These are phyloP conservation scores for Ceratocystis diversiconidia DNA, from an alignment of 2,329 filamentous ascomycete species.

Conservation along the genomic window DNA sequence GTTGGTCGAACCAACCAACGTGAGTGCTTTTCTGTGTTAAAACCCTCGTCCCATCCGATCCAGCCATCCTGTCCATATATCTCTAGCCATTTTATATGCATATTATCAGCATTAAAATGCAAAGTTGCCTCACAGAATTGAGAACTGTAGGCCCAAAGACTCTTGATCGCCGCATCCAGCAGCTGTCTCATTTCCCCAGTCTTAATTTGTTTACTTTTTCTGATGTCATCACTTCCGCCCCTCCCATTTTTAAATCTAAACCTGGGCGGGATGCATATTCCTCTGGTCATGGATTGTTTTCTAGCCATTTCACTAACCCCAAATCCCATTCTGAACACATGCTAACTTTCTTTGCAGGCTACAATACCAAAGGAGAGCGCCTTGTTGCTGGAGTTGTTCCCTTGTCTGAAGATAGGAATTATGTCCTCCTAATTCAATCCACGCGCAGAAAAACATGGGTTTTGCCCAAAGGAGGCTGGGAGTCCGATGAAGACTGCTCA, in stretches of 20 bases:
- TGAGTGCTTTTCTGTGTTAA: constrained; percentile 36
- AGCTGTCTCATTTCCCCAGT: not conserved
- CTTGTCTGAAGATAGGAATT: constrained; percentile 68
- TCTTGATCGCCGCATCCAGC: not conserved
- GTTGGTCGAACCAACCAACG: constrained; percentile 67
- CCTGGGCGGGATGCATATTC: not conserved
- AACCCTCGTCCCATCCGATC: not conserved
- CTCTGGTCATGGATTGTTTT: not conserved
- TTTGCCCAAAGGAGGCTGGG: constrained; percentile 94
- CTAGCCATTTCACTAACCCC: not conserved
- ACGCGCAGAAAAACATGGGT: constrained; percentile 88
- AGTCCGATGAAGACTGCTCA: constrained; percentile 77
- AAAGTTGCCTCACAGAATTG: no score
- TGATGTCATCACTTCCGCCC: constrained; percentile 15
- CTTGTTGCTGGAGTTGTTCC: constrained; percentile 92
- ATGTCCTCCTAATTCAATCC: constrained; percentile 87
- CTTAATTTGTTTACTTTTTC: not conserved
- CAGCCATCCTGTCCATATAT: not conserved
- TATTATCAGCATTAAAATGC: not conserved
- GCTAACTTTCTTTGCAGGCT: constrained; percentile 45
- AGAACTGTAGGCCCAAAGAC: not conserved
- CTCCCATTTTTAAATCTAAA: constrained; percentile 14
- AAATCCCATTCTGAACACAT: not conserved
- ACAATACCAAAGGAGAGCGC: constrained; percentile 80
- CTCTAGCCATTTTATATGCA: not conserved